A percentile compares a stretch with the other conserved stretches of the same genome.
Conservation (phyloP, 495 filamentous ascomycete genomes). For the Lasiosphaeris hirsuta region DNA sequence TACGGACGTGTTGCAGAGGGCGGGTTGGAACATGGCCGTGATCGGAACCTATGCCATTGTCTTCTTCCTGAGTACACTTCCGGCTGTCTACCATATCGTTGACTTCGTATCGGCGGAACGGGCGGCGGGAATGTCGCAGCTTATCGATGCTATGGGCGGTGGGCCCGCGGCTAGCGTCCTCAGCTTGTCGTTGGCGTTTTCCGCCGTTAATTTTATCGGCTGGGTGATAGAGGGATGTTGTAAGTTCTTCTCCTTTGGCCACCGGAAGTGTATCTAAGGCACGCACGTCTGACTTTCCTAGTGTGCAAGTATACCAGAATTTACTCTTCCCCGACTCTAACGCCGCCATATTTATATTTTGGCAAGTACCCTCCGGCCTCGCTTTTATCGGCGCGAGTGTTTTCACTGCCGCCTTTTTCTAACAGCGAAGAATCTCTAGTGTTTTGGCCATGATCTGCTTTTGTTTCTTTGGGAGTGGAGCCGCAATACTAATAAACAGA, state of each 20-base stretch:
- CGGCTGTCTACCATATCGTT: slow-evolving; percentile 17
- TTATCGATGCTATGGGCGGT: slow-evolving; percentile 68
- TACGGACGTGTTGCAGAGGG: neutral
- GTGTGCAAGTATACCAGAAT: slow-evolving; percentile 44
- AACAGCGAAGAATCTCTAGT: slow-evolving; percentile 49
- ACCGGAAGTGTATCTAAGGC: too few relatives aligned
- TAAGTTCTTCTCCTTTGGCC: slow-evolving; percentile 6
- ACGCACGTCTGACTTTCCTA: neutral
- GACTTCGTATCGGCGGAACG: slow-evolving; percentile 66
- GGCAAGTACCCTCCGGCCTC: slow-evolving; percentile 57
- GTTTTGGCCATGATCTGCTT: slow-evolving; percentile 19
- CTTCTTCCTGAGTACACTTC: slow-evolving; percentile 18
- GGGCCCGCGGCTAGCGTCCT: slow-evolving; percentile 11
- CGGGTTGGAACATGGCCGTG: neutral
- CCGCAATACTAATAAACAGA: slow-evolving; percentile 11
- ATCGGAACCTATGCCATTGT: slow-evolving; percentile 12
- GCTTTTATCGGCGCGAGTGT: slow-evolving; percentile 63
- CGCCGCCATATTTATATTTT: slow-evolving; percentile 57
- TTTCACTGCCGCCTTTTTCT: slow-evolving; percentile 66
- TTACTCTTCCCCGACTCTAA: slow-evolving; percentile 61
- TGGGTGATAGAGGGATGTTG: slow-evolving; percentile 39
- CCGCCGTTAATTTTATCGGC: slow-evolving; percentile 9
- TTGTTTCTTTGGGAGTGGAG: slow-evolving; percentile 15
- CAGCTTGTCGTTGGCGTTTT: slow-evolving; percentile 10
- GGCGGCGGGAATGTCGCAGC: slow-evolving; percentile 67